A percentile compares a stretch with the other conserved stretches of the same genome.
Conservation (phyloP, 257 asterid species). For the Avicennia marina region DNA sequence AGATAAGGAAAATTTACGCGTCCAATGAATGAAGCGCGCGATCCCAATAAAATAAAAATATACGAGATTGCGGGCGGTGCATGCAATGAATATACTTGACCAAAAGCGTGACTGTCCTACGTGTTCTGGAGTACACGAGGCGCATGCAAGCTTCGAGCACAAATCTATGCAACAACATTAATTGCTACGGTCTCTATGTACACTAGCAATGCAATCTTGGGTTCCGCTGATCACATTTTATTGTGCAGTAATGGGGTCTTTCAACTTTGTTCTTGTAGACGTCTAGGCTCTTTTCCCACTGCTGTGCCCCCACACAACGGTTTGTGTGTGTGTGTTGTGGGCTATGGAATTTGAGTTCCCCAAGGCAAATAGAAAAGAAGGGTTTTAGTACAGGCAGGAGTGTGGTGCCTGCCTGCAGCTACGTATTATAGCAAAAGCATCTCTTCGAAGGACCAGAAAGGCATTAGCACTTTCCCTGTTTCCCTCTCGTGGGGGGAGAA, state of each 20-base stretch:
- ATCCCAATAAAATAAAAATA: no score
- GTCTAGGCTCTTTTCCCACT: slow-evolving; percentile 16
- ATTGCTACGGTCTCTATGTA: no score
- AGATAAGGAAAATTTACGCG: no score
- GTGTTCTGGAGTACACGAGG: slow-evolving; percentile 9
- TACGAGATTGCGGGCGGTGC: slow-evolving; percentile 6
- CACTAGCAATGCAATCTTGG: slow-evolving; percentile 14
- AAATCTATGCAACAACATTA: slow-evolving; percentile 20
- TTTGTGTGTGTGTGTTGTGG: slow-evolving; percentile 8
- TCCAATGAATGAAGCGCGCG: background rate
- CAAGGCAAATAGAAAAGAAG: slow-evolving; percentile 27
- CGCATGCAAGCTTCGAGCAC: slow-evolving; percentile 12
- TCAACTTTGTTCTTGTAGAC: background rate
- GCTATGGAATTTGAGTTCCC: slow-evolving; percentile 55
- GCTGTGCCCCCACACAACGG: slow-evolving; percentile 13
- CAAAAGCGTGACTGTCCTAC: background rate
- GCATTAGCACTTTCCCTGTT: no score
- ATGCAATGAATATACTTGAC: slow-evolving; percentile 13
- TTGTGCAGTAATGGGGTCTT: slow-evolving; percentile 18
- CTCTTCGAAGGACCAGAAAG: no score
- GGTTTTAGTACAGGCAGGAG: background rate
- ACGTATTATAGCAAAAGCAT: background rate
- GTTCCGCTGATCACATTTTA: slow-evolving; percentile 22
- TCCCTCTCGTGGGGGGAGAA: no score
- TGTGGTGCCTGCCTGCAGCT: background rate